Percentiles rank a stretch among this genome's conserved stretches.
Conservation (phyloP, 139 green algal genomes). For the Micromonas commoda region DNA sequence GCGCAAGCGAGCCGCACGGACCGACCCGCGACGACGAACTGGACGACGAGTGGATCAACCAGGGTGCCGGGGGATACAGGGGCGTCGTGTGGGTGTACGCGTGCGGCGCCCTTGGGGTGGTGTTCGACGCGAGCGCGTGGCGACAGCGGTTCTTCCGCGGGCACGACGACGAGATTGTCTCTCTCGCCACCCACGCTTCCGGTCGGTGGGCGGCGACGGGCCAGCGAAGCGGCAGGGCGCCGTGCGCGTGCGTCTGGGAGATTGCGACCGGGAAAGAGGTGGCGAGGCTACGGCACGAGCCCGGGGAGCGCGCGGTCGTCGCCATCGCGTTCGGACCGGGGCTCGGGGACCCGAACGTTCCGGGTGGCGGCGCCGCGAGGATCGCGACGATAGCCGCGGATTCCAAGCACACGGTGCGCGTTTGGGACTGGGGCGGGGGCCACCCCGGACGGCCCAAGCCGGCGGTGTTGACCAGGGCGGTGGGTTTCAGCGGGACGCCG, state of each 20-base stretch:
- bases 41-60: no score
- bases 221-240: neutral
- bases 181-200: slow-evolving; percentile 40
- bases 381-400: neutral
- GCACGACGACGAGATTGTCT: slow-evolving; percentile 53
- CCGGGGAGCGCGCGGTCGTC: neutral
- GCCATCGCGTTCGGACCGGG: neutral
- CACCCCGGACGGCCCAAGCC: neutral
- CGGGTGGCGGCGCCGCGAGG: neutral
- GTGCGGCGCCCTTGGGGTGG: slow-evolving; percentile 42
- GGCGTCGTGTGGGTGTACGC: neutral
- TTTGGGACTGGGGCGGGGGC: slow-evolving; percentile 13
- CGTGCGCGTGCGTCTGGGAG: slow-evolving; percentile 20
- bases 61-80: no score
- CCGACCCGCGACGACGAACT: neutral
- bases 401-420: slow-evolving; percentile 14
- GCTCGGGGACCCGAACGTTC: neutral
- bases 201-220: neutral
- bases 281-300: neutral
- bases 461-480: neutral
- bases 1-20: no score
- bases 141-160: slow-evolving; percentile 58
- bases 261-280: neutral
- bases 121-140: slow-evolving; percentile 43
- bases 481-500: slow-evolving; percentile 18